Percentiles rank a stretch among this genome's conserved stretches.
phyloP scores from a whole-genome alignment of 2,329 filamentous ascomycete genomes.

The Aspergillus pseudoglaucus region DNA sequence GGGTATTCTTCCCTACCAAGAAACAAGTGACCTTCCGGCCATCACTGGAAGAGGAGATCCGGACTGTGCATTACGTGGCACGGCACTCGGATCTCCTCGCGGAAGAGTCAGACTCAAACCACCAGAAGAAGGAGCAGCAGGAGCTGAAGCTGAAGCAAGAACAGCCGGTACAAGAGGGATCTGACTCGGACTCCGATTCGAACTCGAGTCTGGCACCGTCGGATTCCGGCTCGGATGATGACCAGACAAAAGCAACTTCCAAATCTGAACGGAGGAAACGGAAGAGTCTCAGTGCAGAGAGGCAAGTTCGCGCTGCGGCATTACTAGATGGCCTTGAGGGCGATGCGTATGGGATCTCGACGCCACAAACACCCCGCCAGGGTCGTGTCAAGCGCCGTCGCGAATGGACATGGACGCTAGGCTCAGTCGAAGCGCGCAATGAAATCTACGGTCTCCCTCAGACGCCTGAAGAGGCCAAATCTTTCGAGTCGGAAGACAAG shows the following conservation, averaged over 20 bases:
- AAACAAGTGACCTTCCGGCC: conserved; percentile 54
- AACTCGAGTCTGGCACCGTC: conserved; percentile 21
- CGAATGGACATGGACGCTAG: conserved; percentile 55
- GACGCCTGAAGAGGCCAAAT: background rate
- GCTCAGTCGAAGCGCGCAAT: conserved; percentile 29
- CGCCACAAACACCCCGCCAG: conserved; percentile 48
- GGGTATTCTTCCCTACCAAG: conserved; percentile 46
- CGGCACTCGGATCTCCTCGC: conserved; percentile 50
- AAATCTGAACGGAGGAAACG: conserved; percentile 32
- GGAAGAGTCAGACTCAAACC: conserved; percentile 3
- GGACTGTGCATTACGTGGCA: conserved; percentile 48
- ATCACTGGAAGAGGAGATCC: conserved; percentile 54
- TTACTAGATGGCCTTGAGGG: conserved; percentile 39
- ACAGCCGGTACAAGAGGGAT: conserved; percentile 7
- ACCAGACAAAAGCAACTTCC: conserved; percentile 19
- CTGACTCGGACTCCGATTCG: conserved; percentile 24
- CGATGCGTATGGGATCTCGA: conserved; percentile 39
- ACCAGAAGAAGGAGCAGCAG: conserved; percentile 2
- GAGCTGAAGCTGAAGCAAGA: conserved; percentile 7
- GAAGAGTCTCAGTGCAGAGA: conserved; percentile 24
- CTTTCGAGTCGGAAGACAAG: background rate
- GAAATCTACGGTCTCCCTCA: conserved; percentile 2
- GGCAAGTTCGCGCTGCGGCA: conserved; percentile 35
- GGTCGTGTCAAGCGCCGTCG: conserved; percentile 48
- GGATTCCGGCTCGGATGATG: conserved; percentile 25